A percentile compares a stretch with the other conserved stretches of the same genome.
Evolutionary conservation across 2,329 filamentous ascomycete genomes (phyloP).

Genomic region (Drechslerella dactyloides): DNA sequence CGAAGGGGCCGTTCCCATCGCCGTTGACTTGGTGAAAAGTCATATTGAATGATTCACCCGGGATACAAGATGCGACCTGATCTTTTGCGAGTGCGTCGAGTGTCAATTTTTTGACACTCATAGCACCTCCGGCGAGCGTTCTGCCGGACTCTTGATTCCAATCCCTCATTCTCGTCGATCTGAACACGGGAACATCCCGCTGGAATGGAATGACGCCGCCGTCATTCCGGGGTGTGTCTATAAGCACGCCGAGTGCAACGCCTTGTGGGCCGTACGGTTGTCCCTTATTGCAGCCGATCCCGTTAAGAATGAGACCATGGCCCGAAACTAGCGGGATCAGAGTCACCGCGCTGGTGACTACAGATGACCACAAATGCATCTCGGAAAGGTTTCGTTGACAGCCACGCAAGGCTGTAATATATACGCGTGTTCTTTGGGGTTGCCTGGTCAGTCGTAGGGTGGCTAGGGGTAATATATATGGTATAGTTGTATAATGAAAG

Average conservation of each 20-base stretch:
- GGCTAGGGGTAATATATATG: too few species aligned
- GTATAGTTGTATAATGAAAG: too few species aligned
- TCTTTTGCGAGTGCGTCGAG: conserved; percentile 3
- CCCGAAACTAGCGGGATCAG: not conserved
- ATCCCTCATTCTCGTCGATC: not conserved
- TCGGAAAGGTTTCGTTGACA: not conserved
- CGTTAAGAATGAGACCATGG: not conserved
- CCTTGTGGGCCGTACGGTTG: not conserved
- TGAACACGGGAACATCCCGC: not conserved
- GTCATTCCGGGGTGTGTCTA: not conserved
- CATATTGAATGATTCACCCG: conserved; percentile 24
- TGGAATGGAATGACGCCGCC: not conserved
- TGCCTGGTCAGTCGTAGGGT: too few species aligned
- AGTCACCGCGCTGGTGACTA: not conserved
- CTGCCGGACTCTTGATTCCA: not conserved
- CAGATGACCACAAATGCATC: conserved; percentile 19
- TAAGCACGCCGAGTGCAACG: not conserved
- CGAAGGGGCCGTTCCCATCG: conserved; percentile 36
- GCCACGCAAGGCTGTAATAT: too few species aligned
- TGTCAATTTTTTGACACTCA: not conserved
- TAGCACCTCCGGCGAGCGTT: not conserved
- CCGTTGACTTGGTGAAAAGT: conserved; percentile 34
- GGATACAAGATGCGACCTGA: conserved; percentile 8
- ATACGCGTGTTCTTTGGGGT: too few species aligned
- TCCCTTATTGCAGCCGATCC: not conserved